Conservation (phyloP, 108 stramenopile species). For the Nitzschia palea region DNA sequence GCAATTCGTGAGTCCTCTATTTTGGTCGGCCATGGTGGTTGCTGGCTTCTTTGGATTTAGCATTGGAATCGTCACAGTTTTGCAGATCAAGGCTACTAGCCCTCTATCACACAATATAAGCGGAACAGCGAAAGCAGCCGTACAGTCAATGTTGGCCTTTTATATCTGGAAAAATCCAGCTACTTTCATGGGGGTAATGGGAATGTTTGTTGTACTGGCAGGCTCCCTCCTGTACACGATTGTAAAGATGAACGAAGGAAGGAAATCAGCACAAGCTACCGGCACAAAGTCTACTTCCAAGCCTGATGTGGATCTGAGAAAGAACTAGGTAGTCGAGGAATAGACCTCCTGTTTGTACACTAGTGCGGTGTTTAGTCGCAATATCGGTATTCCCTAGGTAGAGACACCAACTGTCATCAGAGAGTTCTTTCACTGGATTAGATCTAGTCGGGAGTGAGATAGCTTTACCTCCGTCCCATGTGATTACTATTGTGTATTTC, state of each 20-base stretch:
- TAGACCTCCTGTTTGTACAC: no score
- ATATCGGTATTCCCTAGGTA: no score
- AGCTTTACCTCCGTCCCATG: no score
- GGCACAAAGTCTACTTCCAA: background rate
- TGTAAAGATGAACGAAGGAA: conserved; percentile 77
- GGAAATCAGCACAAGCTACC: background rate
- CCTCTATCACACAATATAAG: conserved; percentile 96
- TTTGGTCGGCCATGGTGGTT: conserved; percentile 87
- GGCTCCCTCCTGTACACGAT: conserved; percentile 83
- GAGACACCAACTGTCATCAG: no score
- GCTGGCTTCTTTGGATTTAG: conserved; percentile 92
- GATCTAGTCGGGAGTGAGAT: no score
- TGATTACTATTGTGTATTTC: no score
- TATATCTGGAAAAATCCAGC: conserved; percentile 91
- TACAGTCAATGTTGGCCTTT: conserved; percentile 91
- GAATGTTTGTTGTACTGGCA: conserved; percentile 84
- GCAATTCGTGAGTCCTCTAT: conserved; percentile 60
- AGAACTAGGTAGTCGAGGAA: background rate
- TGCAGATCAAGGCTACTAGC: conserved; percentile 94
- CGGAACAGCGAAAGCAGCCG: conserved; percentile 94
- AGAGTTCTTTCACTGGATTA: no score
- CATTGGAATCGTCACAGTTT: conserved; percentile 95
- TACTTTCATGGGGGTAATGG: conserved; percentile 77
- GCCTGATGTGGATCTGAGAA: background rate
- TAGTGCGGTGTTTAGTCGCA: no score